Evolutionary conservation across 306 rosid species (phyloP), one percentile per base, ranked within the genome.

Genomic region (Corylus heterophylla): DNA sequence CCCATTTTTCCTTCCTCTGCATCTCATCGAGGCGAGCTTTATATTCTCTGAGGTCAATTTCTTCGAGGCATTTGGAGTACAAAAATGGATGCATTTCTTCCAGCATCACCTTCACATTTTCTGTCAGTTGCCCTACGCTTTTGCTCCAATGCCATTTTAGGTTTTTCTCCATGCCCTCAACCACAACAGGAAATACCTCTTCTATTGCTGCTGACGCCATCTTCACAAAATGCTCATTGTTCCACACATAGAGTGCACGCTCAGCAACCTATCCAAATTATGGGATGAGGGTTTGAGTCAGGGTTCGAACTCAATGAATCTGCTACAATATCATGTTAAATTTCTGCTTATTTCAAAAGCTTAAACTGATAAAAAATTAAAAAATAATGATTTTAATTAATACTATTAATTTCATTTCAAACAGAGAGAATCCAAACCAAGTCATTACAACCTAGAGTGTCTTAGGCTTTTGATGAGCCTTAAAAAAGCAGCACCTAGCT

Each of bases 231-330:
- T 89, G 92, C 83, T 92, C 97, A 56, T 89, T 94, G 92, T 91
- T 94, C 98, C 97, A 92, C 9, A 92, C 80, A 73, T 87, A 89
- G 0, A 94, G 89, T 0, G 98, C 97, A 4, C 98, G 83, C 83
- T 94, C 97, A 0, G 97, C 98, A 50, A 94, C 97, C 97, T 92
- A 6, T 76, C 71, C 39, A 66, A 35, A 66, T 66, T 7, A 18
- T 31, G 2, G 35, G 35, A 31, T 0, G 2, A 31, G 3, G 35
- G 35, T 2, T 31, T 31, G 35, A 31, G 35, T 31, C 5, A 66
- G 14, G 48, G 39, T n/a, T 31, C 9, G 18, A 0, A 22, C 9
- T 39, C 44, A 39, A 39, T 0, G 4, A 4, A 3, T 39, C 44
- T 39, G 44, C 1, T 39, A 0, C 6, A 5, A 39, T 39, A 4